Evolutionary conservation across 495 filamentous ascomycete species (phyloP).

Genomic region (Usnea hakonensis): DNA sequence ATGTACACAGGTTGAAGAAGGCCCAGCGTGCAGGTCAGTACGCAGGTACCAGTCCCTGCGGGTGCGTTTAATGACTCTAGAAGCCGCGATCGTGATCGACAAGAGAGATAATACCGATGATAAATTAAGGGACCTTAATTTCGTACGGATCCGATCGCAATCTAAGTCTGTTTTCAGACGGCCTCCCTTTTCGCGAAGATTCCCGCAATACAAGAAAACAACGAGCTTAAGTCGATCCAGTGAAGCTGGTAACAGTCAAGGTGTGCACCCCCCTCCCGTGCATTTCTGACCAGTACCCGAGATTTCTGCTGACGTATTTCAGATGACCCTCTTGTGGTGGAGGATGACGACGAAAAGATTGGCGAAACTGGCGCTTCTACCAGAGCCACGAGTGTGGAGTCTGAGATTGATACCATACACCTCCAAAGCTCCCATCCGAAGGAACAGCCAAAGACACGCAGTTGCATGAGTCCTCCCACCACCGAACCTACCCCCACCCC

Average conservation of each 20-base stretch:
- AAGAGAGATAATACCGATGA: constrained; percentile 10
- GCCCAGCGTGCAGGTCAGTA: constrained; percentile 2
- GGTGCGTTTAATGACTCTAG: constrained; percentile 3
- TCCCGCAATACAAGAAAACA: background rate
- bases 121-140: background rate
- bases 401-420: constrained; percentile 6
- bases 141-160: background rate
- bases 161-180: constrained; percentile 4
- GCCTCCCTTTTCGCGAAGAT: background rate
- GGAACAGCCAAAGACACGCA: constrained; percentile 8
- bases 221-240: constrained; percentile 5
- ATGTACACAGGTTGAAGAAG: constrained; percentile 9
- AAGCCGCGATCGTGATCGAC: constrained; percentile 3
- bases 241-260: constrained; percentile 6
- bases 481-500: background rate
- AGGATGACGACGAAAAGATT: background rate
- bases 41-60: background rate
- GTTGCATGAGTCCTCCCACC: background rate
- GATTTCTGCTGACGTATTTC: background rate
- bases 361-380: constrained; percentile 4
- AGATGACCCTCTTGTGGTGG: constrained; percentile 7
- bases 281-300: constrained; percentile 2
- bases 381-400: constrained; percentile 2
- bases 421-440: constrained; percentile 7
- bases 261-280: background rate